Percentiles rank a stretch among this genome's conserved stretches.
Conservation (phyloP, 495 filamentous ascomycete species). For the Sphaerosporella brunnea region DNA sequence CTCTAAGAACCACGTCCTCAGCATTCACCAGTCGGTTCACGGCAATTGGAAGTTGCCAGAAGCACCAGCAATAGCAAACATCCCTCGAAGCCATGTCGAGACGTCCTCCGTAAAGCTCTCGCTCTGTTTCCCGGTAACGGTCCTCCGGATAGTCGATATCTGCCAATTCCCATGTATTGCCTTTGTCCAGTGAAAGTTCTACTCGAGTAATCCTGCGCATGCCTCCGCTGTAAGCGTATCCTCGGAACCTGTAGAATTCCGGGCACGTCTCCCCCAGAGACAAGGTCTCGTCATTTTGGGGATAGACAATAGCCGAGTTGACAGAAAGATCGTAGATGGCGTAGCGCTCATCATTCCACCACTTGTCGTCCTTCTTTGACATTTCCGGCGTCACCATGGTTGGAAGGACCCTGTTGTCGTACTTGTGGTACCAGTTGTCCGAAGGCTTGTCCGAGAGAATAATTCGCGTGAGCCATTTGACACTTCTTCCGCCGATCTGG, state of each 20-base stretch:
- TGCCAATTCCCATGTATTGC: slow-evolving; percentile 61
- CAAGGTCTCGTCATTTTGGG: slow-evolving; percentile 60
- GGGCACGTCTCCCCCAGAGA: slow-evolving; percentile 25
- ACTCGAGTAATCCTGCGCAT: slow-evolving; percentile 71
- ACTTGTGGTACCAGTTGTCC: slow-evolving; percentile 93
- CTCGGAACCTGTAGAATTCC: slow-evolving; percentile 44
- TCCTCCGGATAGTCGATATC: slow-evolving; percentile 77
- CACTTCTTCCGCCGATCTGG: slow-evolving; percentile 84
- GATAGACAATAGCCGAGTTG: slow-evolving; percentile 70
- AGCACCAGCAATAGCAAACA: slow-evolving; percentile 79
- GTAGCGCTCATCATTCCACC: slow-evolving; percentile 85
- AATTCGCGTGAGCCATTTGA: slow-evolving; percentile 84
- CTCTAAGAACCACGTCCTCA: slow-evolving; percentile 62
- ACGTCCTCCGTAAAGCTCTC: slow-evolving; percentile 54
- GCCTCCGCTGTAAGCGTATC: slow-evolving; percentile 83
- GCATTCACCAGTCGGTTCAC: slow-evolving; percentile 43
- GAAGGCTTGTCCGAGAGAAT: slow-evolving; percentile 63
- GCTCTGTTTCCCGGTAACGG: slow-evolving; percentile 53
- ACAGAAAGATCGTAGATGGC: slow-evolving; percentile 88
- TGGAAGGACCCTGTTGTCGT: slow-evolving; percentile 83
- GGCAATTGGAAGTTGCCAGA: slow-evolving; percentile 66
- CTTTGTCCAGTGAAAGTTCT: slow-evolving; percentile 73
- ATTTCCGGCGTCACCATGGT: slow-evolving; percentile 77
- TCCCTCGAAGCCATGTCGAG: slow-evolving; percentile 75
- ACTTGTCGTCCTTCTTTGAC: slow-evolving; percentile 51